These are phyloP conservation scores for Starmerella cellae DNA, from an alignment of 805 yeast genomes.

Conservation along the genomic window DNA sequence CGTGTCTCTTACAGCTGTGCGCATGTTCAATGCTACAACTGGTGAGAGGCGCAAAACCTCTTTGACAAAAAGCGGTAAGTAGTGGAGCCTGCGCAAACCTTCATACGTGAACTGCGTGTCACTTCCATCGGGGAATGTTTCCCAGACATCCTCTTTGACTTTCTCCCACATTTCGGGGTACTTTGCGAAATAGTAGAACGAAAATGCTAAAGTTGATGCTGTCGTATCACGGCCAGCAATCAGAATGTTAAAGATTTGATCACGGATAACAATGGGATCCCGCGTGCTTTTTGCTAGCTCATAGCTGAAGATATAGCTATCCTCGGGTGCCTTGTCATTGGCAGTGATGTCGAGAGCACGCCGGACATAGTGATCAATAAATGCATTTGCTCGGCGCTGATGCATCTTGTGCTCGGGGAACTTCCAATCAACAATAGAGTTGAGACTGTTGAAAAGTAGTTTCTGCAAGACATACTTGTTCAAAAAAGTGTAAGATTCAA, in stretches of 20 bases:
- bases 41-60: conserved; percentile 38
- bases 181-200: conserved; percentile 33
- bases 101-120: conserved; percentile 27
- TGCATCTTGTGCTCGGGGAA: conserved; percentile 26
- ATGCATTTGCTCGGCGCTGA: conserved; percentile 25
- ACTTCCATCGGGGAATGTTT: conserved; percentile 20
- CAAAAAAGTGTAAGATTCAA: conserved; percentile 15
- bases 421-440: conserved; percentile 8
- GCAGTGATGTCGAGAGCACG: conserved; percentile 25
- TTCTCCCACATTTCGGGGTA: conserved; percentile 30
- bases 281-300: conserved; percentile 36
- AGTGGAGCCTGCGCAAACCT: conserved; percentile 33
- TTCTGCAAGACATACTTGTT: conserved; percentile 8
- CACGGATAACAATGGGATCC: conserved; percentile 34
- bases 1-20: conserved; percentile 33
- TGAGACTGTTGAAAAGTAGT: conserved; percentile 10
- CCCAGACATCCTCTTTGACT: conserved; percentile 25
- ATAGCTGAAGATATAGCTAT: conserved; percentile 33
- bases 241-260: conserved; percentile 36
- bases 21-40: conserved; percentile 35
- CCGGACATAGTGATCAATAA: conserved; percentile 32
- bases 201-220: conserved; percentile 35
- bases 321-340: conserved; percentile 19
- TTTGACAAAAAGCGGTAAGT: conserved; percentile 33
- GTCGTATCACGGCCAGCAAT: conserved; percentile 42